These are phyloP conservation scores for Alternaria angustiovoidea DNA, from an alignment of 2,329 filamentous ascomycete species.

Conservation along the genomic window DNA sequence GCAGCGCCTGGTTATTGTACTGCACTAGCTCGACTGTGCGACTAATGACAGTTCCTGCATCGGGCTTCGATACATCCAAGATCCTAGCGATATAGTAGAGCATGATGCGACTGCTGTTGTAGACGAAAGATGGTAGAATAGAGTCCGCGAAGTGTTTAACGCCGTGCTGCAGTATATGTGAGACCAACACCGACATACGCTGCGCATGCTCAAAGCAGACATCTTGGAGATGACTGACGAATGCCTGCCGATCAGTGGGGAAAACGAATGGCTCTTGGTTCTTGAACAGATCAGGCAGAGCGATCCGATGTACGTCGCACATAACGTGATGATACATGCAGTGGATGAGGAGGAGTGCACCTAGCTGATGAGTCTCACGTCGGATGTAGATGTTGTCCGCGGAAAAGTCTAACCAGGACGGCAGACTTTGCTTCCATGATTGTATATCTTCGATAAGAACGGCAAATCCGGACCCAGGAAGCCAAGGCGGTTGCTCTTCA, in stretches of 20 bases:
- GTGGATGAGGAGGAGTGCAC: constrained; percentile 43
- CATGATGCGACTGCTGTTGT: constrained; percentile 47
- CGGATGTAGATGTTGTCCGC: constrained; percentile 47
- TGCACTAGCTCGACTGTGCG: constrained; percentile 42
- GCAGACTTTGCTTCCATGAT: constrained; percentile 39
- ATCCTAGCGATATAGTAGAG: constrained; percentile 44
- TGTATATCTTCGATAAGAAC: constrained; percentile 36
- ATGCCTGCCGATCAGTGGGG: constrained; percentile 33
- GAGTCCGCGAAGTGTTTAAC: constrained; percentile 46
- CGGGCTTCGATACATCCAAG: constrained; percentile 36
- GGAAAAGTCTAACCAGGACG: constrained; percentile 44
- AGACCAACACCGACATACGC: constrained; percentile 38
- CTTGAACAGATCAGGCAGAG: constrained; percentile 43
- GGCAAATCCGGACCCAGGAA: constrained; percentile 38
- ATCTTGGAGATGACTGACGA: constrained; percentile 37
- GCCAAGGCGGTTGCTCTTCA: constrained; percentile 43
- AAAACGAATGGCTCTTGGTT: constrained; percentile 42
- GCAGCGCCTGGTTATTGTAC: constrained; percentile 42
- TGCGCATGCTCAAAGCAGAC: constrained; percentile 45
- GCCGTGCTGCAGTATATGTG: constrained; percentile 41
- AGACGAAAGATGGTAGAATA: constrained; percentile 44
- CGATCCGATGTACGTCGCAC: constrained; percentile 44
- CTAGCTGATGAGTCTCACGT: constrained; percentile 44
- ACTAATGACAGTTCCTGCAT: constrained; percentile 34
- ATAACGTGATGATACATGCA: constrained; percentile 48